These are phyloP conservation scores for Harringtonia aguacate DNA, from an alignment of 2,329 filamentous ascomycete genomes.

Conservation along the genomic window DNA sequence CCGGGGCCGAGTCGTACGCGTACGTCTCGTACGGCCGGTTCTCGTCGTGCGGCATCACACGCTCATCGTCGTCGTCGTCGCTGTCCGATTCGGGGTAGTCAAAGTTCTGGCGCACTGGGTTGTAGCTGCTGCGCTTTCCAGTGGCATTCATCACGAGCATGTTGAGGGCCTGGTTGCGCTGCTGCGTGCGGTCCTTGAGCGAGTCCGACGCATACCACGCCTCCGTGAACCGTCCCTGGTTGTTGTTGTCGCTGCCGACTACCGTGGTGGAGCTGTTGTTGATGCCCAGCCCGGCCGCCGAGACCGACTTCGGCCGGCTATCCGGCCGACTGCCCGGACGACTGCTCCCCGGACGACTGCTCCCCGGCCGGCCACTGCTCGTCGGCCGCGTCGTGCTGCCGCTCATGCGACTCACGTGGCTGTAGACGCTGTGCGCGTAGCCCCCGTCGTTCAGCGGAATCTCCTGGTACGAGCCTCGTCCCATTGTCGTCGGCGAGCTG, in stretches of 20 bases:
- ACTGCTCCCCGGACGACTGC: constrained; percentile 13
- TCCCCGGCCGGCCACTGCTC: no score
- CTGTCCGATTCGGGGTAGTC: constrained; percentile 17
- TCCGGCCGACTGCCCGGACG: constrained; percentile 9
- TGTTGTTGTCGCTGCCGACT: constrained; percentile 15
- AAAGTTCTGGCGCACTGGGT: constrained; percentile 34
- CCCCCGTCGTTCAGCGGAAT: constrained; percentile 32
- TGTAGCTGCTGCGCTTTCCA: constrained; percentile 29
- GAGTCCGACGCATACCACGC: constrained; percentile 45
- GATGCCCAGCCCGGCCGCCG: not conserved
- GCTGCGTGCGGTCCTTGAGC: constrained; percentile 41
- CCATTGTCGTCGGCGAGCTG: constrained; percentile 9
- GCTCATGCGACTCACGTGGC: no score
- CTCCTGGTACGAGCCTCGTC: constrained; percentile 36
- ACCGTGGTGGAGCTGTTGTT: not conserved
- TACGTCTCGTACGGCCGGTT: constrained; percentile 16
- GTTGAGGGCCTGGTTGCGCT: constrained; percentile 34
- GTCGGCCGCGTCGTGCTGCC: no score
- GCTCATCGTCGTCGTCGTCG: constrained; percentile 16
- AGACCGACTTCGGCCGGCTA: not conserved
- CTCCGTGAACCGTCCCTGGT: constrained; percentile 37
- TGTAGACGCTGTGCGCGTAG: no score
- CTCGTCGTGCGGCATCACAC: constrained; percentile 12
- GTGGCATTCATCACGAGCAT: constrained; percentile 19
- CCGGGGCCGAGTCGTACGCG: constrained; percentile 2